Base-by-base conservation (phyloP, 2,329 filamentous ascomycete genomes). In the Botryosphaeria dothidea region DNA sequence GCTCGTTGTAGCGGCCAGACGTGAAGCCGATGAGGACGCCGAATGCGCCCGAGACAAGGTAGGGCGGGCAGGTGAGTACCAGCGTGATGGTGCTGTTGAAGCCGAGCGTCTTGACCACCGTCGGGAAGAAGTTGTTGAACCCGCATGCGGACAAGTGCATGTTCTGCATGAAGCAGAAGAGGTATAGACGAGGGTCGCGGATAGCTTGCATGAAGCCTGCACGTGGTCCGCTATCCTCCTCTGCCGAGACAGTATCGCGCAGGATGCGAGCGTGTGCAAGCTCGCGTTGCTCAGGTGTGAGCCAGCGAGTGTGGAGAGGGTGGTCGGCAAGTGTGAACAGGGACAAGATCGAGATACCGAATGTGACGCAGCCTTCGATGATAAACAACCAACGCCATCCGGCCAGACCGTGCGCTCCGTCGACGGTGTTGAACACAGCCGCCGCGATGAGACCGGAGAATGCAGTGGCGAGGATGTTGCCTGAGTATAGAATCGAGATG, bases 201-300 rank as follows among this genome's bases (percentile, higher is more conserved):
- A 62, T 3, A 0, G 58, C 58, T 4, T 48, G 29, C 29, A 36
- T 3, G n/a, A 62, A 36, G 9, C 58, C 58, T 1, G 38, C 29
- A 1, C 41, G 41, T 19, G 41, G n/a, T 4, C 45, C 41, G 19
- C 31, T 5, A 21, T 56, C 51, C 29, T 17, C 23, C 8, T 81
- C 75, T 31, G 81, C 81, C 21, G 82, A 80, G 11, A 85, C 79
- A 9, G 83, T 84, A 66, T 87, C 84, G 54, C 79, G 77, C 57
- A 82, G 80, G 74, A 77, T 76, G 34, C 75, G 72, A 0, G 73
- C 68, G 0, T 75, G 72, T 5, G 75, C 75, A 0, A 77, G 72
- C 41, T 82, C 76, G 36, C 79, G 78, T 69, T 86, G 31, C 31
- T 34, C 31, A 1, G 75, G 74, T 1, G 72, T 81, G 49, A 85